phyloP scores from a whole-genome alignment of 805 yeast species.

The Komagataella mondaviorum region DNA sequence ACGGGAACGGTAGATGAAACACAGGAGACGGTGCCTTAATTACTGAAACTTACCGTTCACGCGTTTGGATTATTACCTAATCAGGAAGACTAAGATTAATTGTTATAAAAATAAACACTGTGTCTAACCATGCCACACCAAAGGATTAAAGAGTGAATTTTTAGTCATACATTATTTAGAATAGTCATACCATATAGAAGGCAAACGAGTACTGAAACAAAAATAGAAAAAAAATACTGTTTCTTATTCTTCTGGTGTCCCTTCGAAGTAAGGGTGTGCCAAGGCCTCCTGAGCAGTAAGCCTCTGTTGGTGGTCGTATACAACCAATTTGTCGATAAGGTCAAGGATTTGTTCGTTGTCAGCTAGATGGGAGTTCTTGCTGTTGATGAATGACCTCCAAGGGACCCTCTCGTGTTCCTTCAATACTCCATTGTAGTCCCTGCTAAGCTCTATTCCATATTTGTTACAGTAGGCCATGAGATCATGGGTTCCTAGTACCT shows the following conservation, averaged over 20 bases:
- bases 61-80: not conserved
- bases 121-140: not conserved
- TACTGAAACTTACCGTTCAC: not conserved
- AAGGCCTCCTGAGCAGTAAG: constrained; percentile 83
- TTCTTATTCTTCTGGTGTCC: not conserved
- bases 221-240: not conserved
- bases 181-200: not conserved
- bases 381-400: constrained; percentile 71
- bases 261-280: constrained; percentile 40
- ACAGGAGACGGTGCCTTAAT: not conserved
- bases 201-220: not conserved
- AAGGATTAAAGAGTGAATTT: not conserved
- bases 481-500: constrained; percentile 79
- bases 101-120: not conserved
- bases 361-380: constrained; percentile 54
- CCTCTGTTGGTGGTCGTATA: constrained; percentile 82
- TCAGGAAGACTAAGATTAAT: not conserved
- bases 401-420: constrained; percentile 67
- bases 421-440: constrained; percentile 61
- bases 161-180: not conserved
- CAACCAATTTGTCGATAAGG: constrained; percentile 63
- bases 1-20: not conserved
- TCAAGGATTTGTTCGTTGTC: constrained; percentile 61
- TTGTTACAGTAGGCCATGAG: constrained; percentile 54
- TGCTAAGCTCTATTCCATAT: constrained; percentile 57